These are phyloP conservation scores for Alternaria sp. DNA, from an alignment of 2,329 filamentous ascomycete genomes.

Conservation along the genomic window DNA sequence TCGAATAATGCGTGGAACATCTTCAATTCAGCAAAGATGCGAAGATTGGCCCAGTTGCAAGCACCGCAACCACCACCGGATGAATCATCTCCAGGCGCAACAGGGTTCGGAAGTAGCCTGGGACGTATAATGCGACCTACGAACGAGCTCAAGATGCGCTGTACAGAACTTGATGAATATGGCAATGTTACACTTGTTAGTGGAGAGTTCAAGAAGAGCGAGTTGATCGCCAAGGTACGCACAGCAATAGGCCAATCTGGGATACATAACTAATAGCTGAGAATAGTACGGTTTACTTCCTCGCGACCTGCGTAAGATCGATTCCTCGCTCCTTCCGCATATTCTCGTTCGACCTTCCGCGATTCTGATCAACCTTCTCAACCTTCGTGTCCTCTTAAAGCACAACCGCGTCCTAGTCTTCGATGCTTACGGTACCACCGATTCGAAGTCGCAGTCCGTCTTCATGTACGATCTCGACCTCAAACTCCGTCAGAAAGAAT, in stretches of 20 bases:
- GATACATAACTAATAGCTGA: constrained; percentile 15
- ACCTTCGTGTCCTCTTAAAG: constrained; percentile 94
- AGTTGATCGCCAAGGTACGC: constrained; percentile 88
- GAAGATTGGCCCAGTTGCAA: constrained; percentile 61
- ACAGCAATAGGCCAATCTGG: not conserved
- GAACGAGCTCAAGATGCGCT: constrained; percentile 84
- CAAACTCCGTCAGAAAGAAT: constrained; percentile 82
- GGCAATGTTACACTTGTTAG: constrained; percentile 92
- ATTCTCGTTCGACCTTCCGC: constrained; percentile 92
- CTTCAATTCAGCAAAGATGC: constrained; percentile 42
- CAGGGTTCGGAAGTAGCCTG: constrained; percentile 56
- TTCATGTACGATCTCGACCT: constrained; percentile 98
- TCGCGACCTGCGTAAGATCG: constrained; percentile 95
- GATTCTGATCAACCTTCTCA: constrained; percentile 94
- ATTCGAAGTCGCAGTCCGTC: constrained; percentile 92
- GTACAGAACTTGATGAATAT: constrained; percentile 92
- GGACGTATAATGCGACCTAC: constrained; percentile 79
- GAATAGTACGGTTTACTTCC: constrained; percentile 85
- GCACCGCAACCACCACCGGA: constrained; percentile 65
- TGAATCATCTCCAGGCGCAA: constrained; percentile 62
- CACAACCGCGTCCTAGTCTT: constrained; percentile 93
- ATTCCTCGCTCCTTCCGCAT: constrained; percentile 92
- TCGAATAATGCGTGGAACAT: constrained; percentile 35
- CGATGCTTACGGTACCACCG: constrained; percentile 92
- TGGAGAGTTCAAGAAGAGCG: constrained; percentile 96